Evolutionary conservation across 306 rosid genomes (phyloP), one percentile per base, ranked within the genome.

Genomic region (Hippophae gyantsensis): DNA sequence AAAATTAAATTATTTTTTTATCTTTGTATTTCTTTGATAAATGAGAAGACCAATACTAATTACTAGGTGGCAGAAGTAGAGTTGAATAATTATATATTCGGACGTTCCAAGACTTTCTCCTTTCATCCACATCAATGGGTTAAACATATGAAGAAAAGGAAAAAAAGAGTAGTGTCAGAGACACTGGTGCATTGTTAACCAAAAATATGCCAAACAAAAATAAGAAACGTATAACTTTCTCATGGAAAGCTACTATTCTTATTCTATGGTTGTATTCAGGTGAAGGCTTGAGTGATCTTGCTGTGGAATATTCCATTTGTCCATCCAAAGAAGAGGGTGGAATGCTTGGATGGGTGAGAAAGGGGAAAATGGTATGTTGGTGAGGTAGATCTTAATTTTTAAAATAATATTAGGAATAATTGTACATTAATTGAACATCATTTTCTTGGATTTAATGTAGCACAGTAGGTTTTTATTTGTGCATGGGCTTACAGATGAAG

Each of bases 331-430:
- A 74, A 38, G 87, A 79, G 60, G 98, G 98, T 9, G 96, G 98
- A 51, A 87, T 87, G 92, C 98, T 90, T 69, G 98, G 98, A 52
- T 90, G 98, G 98, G 92, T 90, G 70, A 79, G 66, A 63, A 87
- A 80, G 80, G 95, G 98, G 47, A 86, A 92, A 75, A 92, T 92
- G 98, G 98, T 92, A 85, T 48, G 62, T 9, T 57, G 11, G 46
- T 62, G 48, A 32, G 11, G 47, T 57, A 40, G 13, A 48, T 56
- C 32, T 48, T 56, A 73, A 46, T 58, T 57, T 68, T 57, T 9
- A 1, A 49, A 62, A 51, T 8, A 56, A 25, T 54, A 9, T 62
- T 13, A 55, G 46, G 58, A 51, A 12, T 25, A 59, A 6, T 3
- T 11, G 14, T 41, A 55, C 62, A 27, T 51, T 45, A 57, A 63